Evolutionary conservation across 1,284 basidiomycete genomes (phyloP).

Genomic region (Leccinum fuscescens): DNA sequence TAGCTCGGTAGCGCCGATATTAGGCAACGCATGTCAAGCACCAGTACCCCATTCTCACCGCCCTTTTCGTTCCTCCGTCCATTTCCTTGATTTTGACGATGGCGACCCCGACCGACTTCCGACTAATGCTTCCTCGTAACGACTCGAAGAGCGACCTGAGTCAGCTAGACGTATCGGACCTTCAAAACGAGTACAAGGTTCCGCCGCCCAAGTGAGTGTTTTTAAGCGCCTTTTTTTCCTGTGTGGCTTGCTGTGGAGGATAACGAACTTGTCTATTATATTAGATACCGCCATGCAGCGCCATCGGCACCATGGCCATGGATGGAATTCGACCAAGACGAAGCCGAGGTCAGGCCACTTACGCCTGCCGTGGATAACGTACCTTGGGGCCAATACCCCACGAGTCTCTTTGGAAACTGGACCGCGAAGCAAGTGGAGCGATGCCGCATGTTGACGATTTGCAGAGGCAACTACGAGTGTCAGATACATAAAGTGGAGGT

Average conservation of each 20-base stretch:
- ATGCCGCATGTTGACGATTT: conserved; percentile 37
- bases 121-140: background rate
- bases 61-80: background rate
- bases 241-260: no score
- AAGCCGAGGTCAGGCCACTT: conserved; percentile 12
- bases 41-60: background rate
- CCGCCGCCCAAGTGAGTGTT: conserved; percentile 23
- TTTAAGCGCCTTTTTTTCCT: background rate
- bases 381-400: conserved; percentile 41
- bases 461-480: conserved; percentile 29
- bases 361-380: background rate
- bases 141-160: background rate
- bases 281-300: conserved; percentile 36
- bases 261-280: background rate
- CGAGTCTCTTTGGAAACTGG: conserved; percentile 54
- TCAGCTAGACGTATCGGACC: conserved; percentile 13
- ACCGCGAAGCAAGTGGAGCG: conserved; percentile 41
- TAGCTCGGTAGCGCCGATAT: conserved; percentile 5
- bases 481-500: conserved; percentile 45
- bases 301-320: conserved; percentile 40
- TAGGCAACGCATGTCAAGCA: conserved; percentile 1
- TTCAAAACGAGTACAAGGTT: conserved; percentile 9
- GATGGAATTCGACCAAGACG: conserved; percentile 34
- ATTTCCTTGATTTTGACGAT: background rate
- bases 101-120: background rate